A percentile compares a stretch with the other conserved stretches of the same genome.
These are phyloP conservation scores for Aphanomyces stellatus DNA, from an alignment of 352 stramenopile genomes.

Conservation along the genomic window DNA sequence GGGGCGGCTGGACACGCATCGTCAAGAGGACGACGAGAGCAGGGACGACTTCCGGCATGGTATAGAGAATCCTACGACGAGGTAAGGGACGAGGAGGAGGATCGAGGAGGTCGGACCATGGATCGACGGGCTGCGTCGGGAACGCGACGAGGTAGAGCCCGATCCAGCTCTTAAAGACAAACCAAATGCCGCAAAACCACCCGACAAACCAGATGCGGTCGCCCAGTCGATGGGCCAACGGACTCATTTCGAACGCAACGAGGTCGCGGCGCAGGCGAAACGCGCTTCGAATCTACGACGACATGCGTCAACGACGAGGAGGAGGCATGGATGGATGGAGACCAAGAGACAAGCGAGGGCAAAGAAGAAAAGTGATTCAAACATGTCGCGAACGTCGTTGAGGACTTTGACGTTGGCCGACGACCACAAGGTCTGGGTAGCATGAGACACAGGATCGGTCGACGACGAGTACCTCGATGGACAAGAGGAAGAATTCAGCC, in stretches of 20 bases:
- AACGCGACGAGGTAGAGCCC: conserved; percentile 47
- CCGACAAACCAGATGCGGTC: conserved; percentile 50
- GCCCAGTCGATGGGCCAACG: conserved; percentile 45
- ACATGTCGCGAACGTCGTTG: conserved; percentile 59
- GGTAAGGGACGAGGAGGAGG: conserved; percentile 41
- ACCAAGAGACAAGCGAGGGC: conserved; percentile 59
- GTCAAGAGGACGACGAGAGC: conserved; percentile 64
- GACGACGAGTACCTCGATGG: neutral
- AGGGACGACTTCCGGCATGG: conserved; percentile 58
- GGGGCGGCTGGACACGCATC: conserved; percentile 60
- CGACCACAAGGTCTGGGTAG: conserved; percentile 28
- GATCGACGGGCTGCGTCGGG: conserved; percentile 37
- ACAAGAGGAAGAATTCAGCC: conserved; percentile 52
- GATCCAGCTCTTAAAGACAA: conserved; percentile 13
- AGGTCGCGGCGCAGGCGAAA: neutral
- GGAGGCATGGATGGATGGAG: too few relatives aligned
- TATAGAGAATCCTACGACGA: conserved; percentile 72
- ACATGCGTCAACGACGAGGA: too few relatives aligned
- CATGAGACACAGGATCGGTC: too few relatives aligned
- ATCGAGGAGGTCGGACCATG: conserved; percentile 24
- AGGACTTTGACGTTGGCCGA: conserved; percentile 38
- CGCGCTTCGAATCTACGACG: conserved; percentile 40
- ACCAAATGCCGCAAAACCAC: conserved; percentile 20
- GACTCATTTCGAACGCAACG: conserved; percentile 40
- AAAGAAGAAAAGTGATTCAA: conserved; percentile 62